Conservation (phyloP, 2,329 filamentous ascomycete genomes). For the Chaetomium globosum region DNA sequence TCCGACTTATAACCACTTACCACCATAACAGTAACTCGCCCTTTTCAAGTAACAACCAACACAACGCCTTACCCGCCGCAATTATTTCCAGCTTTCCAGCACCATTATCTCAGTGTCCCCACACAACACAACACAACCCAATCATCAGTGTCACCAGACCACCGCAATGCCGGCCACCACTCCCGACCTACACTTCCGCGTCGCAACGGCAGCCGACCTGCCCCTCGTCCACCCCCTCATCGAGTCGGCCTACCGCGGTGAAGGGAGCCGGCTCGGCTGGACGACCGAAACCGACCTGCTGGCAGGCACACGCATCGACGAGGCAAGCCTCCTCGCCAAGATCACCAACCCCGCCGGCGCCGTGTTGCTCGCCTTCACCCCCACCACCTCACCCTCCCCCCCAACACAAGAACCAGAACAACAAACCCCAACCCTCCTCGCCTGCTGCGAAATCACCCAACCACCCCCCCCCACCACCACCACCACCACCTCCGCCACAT, state of each 20-base stretch:
- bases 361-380: slow-evolving; percentile 44
- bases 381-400: slow-evolving; percentile 8
- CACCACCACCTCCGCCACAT: slow-evolving; percentile 26
- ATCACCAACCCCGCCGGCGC: slow-evolving; percentile 45
- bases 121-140: background rate
- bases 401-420: slow-evolving; percentile 15
- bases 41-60: background rate
- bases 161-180: background rate
- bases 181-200: slow-evolving; percentile 24
- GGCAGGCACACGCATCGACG: slow-evolving; percentile 49
- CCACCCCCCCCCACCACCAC: slow-evolving; percentile 21
- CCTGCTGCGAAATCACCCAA: slow-evolving; percentile 50
- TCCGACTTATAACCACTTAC: background rate
- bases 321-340: slow-evolving; percentile 39
- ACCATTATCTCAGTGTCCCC: too few species aligned
- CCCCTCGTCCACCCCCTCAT: slow-evolving; percentile 44
- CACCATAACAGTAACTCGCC: background rate
- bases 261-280: slow-evolving; percentile 48
- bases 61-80: background rate
- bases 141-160: background rate
- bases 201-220: slow-evolving; percentile 22
- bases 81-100: background rate
- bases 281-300: slow-evolving; percentile 52
- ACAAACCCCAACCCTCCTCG: slow-evolving; percentile 40
- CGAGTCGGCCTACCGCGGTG: slow-evolving; percentile 50